These are phyloP conservation scores for Vickermania spadyakhi DNA, from an alignment of 208 protist genomes.

Conservation along the genomic window DNA sequence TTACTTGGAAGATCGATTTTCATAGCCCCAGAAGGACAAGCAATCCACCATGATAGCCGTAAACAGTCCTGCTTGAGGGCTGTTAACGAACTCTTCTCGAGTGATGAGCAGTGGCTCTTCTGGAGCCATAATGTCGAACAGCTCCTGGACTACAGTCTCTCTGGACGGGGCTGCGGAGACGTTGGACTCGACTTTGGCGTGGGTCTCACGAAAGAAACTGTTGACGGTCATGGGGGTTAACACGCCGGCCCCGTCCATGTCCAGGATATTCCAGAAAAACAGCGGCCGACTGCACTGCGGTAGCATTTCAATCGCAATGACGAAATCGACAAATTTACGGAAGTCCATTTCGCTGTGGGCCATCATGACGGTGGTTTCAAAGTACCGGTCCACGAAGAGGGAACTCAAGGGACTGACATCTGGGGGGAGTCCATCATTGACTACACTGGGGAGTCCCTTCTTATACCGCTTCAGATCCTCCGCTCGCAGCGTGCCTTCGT, in stretches of 20 bases:
- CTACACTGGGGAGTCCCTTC: constrained; percentile 75
- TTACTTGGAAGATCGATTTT: constrained; percentile 34
- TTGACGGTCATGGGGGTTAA: constrained; percentile 73
- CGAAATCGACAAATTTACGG: constrained; percentile 91
- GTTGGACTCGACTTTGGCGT: constrained; percentile 61
- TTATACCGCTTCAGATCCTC: constrained; percentile 76
- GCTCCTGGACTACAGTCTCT: constrained; percentile 82
- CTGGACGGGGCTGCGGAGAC: constrained; percentile 51
- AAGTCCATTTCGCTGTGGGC: constrained; percentile 85
- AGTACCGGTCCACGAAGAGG: constrained; percentile 87
- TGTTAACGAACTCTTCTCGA: constrained; percentile 74
- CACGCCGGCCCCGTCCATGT: constrained; percentile 56
- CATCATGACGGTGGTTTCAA: constrained; percentile 86
- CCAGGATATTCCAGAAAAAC: constrained; percentile 88
- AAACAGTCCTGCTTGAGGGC: constrained; percentile 75
- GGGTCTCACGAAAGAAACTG: constrained; percentile 84
- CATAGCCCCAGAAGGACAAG: constrained; percentile 85
- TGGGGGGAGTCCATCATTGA: constrained; percentile 66
- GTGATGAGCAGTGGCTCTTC: constrained; percentile 72
- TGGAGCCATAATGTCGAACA: constrained; percentile 86
- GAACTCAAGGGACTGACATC: constrained; percentile 67
- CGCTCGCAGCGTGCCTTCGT: constrained; percentile 75
- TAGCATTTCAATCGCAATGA: constrained; percentile 80
- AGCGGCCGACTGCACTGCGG: constrained; percentile 61
- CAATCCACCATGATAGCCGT: constrained; percentile 83